Evolutionary conservation across 176 grass and related monocot species (phyloP).

Genomic region (Oryza officinalis): DNA sequence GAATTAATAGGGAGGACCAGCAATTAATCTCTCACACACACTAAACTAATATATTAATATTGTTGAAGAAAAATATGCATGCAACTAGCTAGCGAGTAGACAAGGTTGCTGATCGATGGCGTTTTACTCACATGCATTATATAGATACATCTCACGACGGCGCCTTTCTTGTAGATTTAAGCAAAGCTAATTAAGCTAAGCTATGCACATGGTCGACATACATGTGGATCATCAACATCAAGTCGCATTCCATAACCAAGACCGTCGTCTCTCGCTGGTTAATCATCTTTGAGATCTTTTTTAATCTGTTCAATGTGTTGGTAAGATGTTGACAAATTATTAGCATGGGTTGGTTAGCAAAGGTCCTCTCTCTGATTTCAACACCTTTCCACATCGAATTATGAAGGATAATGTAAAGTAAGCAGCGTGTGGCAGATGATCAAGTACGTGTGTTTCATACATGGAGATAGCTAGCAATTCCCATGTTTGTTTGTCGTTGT

Average conservation of each 20-base stretch:
- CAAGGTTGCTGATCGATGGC: background rate
- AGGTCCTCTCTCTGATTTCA: constrained; percentile 14
- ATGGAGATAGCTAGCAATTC: background rate
- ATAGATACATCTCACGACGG: background rate
- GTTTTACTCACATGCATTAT: constrained; percentile 8
- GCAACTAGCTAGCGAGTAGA: background rate
- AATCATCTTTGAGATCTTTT: background rate
- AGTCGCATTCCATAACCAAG: background rate
- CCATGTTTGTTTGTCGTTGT: constrained; percentile 23
- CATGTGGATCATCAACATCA: background rate
- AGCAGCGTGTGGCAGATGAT: constrained; percentile 28
- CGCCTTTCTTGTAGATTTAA: constrained; percentile 41
- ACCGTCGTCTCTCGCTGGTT: background rate
- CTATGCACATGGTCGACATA: constrained; percentile 11
- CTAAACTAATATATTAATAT: background rate
- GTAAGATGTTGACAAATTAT: constrained; percentile 29
- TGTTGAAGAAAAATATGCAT: background rate
- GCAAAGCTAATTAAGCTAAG: background rate
- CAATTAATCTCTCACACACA: background rate
- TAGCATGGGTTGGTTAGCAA: background rate
- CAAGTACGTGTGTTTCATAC: constrained; percentile 37
- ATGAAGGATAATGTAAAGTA: constrained; percentile 36
- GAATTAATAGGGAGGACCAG: background rate
- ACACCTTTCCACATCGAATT: constrained; percentile 33
- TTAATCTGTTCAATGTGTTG: constrained; percentile 21